These are phyloP conservation scores for Suillus occidentalis DNA, from an alignment of 768 basidiomycete genomes.

Conservation along the genomic window DNA sequence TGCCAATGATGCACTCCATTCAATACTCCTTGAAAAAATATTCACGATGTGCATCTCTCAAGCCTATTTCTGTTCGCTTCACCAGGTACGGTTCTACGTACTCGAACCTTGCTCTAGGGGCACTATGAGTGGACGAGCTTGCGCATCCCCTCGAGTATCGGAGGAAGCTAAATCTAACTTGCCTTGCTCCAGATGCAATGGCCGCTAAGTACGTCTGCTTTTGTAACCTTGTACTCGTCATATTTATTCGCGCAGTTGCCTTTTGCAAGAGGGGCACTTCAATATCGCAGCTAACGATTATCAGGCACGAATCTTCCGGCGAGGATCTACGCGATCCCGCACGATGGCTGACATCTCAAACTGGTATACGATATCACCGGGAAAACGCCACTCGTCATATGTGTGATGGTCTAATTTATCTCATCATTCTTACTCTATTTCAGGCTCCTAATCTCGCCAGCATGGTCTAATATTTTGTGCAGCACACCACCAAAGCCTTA, in stretches of 20 bases:
- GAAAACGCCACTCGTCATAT: not conserved
- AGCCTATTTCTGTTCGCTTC: constrained; percentile 7
- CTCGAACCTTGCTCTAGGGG: not conserved
- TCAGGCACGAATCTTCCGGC: not conserved
- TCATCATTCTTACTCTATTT: constrained; percentile 1
- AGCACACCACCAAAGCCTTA: not conserved
- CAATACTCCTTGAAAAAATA: not conserved
- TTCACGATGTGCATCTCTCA: constrained; percentile 3
- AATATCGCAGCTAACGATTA: not conserved
- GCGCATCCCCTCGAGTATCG: not conserved
- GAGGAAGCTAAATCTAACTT: not conserved
- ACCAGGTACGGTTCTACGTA: constrained; percentile 6
- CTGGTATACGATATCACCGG: not conserved
- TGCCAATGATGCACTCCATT: not conserved
- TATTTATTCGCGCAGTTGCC: no score
- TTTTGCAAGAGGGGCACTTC: not conserved
- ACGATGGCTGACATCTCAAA: not conserved
- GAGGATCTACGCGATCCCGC: not conserved
- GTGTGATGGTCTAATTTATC: not conserved
- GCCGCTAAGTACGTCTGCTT: constrained; percentile 9
- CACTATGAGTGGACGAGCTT: not conserved
- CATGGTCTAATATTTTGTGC: not conserved
- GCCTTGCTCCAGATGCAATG: constrained; percentile 14
- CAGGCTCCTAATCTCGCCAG: not conserved
- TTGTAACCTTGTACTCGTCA: no score